Evolutionary conservation across 1,284 basidiomycete genomes (phyloP), one percentile per base, ranked within the genome.

Genomic region (Earliella scabrosa): DNA sequence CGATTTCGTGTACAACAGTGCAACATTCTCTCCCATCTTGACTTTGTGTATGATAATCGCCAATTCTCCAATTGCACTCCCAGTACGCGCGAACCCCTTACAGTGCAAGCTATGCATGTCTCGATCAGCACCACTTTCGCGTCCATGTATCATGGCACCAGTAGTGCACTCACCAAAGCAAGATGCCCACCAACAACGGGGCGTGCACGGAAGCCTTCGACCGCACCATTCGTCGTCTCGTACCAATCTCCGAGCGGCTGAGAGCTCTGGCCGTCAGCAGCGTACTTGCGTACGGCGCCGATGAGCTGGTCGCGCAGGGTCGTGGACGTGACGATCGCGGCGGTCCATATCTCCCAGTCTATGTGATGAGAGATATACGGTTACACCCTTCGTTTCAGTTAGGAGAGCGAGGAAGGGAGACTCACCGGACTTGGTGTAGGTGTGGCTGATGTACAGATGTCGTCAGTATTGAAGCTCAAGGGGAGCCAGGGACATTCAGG

Each of bases 181-280:
- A 83, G 72, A 68, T 86, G 83, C 23, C 82, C 83, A 26, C 83
- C 83, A 11, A 81, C 82, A 11, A 85, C 83, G n/a, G 83, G 83
- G 21, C 84, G 75, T 5, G 83, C 82, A 45, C 77, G 74, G 74
- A 84, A 84, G 34, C 35, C 36, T 11, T 34, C 16, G 4, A 23
- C 31, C 2, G 36, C 32, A 4, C 82, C 83, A 51, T 79, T 73
- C 4, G 71, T 70, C 0, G 83, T 80, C 58, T 87, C 84, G 66
- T 87, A 87, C 83, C 80, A 83, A 61, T 87, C 85, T 1, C 81
- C 78, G 26, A 86, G 71, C 1, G 85, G 83, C 50, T 75, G 73
- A n/a, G 71, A 74, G 66, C 76, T 83, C 45, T 74, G 64, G 16
- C 81, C 81, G 50, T 79, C 73, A 0, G 81, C 76, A 6, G 81